These are phyloP conservation scores for Fusarium poae DNA, from an alignment of 2,329 filamentous ascomycete species.

Conservation along the genomic window DNA sequence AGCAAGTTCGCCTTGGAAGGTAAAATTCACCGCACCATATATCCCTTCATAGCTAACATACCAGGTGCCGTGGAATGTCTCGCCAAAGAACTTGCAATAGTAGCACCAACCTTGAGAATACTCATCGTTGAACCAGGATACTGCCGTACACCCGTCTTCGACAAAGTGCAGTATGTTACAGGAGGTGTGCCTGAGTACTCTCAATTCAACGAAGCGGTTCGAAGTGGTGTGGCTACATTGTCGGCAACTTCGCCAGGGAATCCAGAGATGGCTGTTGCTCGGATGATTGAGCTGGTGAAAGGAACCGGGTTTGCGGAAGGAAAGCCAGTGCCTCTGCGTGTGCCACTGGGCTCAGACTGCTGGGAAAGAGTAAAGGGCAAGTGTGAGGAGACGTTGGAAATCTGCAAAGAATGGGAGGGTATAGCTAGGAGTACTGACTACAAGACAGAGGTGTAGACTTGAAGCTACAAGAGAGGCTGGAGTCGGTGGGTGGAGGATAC, in stretches of 20 bases:
- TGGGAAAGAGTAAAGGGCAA: conserved; percentile 63
- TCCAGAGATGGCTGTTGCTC: conserved; percentile 61
- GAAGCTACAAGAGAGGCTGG: neutral
- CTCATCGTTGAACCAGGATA: conserved; percentile 56
- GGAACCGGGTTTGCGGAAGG: conserved; percentile 57
- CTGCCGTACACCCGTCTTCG: conserved; percentile 58
- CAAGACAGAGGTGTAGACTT: neutral
- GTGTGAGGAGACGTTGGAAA: conserved; percentile 62
- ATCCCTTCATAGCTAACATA: neutral
- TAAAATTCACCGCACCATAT: neutral
- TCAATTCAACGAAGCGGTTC: conserved; percentile 49
- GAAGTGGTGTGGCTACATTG: conserved; percentile 36
- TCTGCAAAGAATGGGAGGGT: conserved; percentile 64
- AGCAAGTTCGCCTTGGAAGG: conserved; percentile 53
- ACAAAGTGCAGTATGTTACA: conserved; percentile 50
- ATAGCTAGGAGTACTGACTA: conserved; percentile 62
- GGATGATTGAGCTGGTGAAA: conserved; percentile 67
- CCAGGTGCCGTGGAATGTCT: conserved; percentile 46
- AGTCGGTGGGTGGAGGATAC: no score
- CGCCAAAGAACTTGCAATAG: conserved; percentile 44
- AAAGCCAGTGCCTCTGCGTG: conserved; percentile 58
- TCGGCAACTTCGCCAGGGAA: conserved; percentile 61
- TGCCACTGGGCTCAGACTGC: conserved; percentile 66
- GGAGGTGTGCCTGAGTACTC: conserved; percentile 48
- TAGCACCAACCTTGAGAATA: conserved; percentile 51